Conservation (phyloP, 2,329 filamentous ascomycete genomes). For the Fusarium sp. region DNA sequence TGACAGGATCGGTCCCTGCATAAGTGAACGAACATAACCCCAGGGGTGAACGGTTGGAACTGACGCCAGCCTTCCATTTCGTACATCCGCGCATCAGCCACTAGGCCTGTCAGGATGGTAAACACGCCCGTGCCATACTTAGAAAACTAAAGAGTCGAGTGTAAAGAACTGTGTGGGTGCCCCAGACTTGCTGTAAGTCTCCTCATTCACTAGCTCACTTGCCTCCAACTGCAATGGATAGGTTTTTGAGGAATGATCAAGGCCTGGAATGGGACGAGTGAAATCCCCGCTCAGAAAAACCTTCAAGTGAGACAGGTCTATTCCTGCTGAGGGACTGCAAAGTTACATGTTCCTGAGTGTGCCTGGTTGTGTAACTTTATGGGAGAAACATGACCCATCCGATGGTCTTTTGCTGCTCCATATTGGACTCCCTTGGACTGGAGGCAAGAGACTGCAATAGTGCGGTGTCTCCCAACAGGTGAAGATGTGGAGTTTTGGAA, state of each 20-base stretch:
- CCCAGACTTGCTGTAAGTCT: slow-evolving; percentile 18
- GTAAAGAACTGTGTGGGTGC: slow-evolving; percentile 13
- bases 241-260: slow-evolving; percentile 39
- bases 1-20: slow-evolving; percentile 41
- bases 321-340: slow-evolving; percentile 39
- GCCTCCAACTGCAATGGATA: slow-evolving; percentile 41
- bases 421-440: slow-evolving; percentile 30
- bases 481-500: slow-evolving; percentile 37
- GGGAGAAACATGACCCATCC: slow-evolving; percentile 32
- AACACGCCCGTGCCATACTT: slow-evolving; percentile 10
- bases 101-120: slow-evolving; percentile 23
- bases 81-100: slow-evolving; percentile 7
- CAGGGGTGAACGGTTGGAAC: slow-evolving; percentile 27
- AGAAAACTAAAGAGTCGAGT: background rate
- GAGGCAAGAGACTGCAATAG: slow-evolving; percentile 6
- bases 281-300: slow-evolving; percentile 44
- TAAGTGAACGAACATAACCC: slow-evolving; percentile 36
- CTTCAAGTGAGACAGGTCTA: slow-evolving; percentile 27
- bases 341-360: slow-evolving; percentile 34
- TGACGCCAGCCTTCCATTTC: slow-evolving; percentile 29
- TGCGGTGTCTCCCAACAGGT: slow-evolving; percentile 18
- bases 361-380: slow-evolving; percentile 27
- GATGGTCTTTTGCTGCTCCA: slow-evolving; percentile 16
- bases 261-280: slow-evolving; percentile 42
- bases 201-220: slow-evolving; percentile 28